phyloP scores from a whole-genome alignment of 2,329 filamentous ascomycete genomes.

The Fusarium humuli region DNA sequence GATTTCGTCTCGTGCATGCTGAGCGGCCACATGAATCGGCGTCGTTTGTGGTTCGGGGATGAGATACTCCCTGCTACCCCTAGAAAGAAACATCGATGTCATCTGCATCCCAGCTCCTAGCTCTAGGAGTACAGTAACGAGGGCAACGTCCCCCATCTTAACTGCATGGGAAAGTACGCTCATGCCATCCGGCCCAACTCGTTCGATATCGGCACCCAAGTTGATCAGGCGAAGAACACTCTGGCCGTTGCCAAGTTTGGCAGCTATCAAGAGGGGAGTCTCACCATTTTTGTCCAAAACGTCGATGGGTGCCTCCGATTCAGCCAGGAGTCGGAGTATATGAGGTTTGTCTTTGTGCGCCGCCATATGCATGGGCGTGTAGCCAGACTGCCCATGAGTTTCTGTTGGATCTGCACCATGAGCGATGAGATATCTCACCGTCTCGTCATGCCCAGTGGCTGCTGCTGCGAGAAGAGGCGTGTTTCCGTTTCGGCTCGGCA shows the following conservation, averaged over 20 bases:
- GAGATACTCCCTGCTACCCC: conserved; percentile 35
- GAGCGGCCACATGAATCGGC: conserved; percentile 44
- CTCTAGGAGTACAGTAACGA: conserved; percentile 42
- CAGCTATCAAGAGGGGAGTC: conserved; percentile 46
- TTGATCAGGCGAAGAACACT: conserved; percentile 42
- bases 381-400: conserved; percentile 41
- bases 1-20: conserved; percentile 46
- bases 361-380: conserved; percentile 47
- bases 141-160: conserved; percentile 39
- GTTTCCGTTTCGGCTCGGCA: conserved; percentile 45
- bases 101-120: conserved; percentile 40
- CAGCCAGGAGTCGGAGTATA: conserved; percentile 40
- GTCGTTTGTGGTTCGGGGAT: conserved; percentile 45
- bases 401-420: conserved; percentile 43
- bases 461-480: conserved; percentile 45
- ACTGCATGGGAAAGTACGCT: conserved; percentile 47
- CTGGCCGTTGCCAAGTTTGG: conserved; percentile 44
- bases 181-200: conserved; percentile 45
- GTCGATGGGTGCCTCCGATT: conserved; percentile 42
- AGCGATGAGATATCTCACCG: conserved; percentile 45
- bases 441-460: conserved; percentile 46
- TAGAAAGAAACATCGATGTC: conserved; percentile 5
- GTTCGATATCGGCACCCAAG: conserved; percentile 44
- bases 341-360: conserved; percentile 45
- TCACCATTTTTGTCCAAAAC: conserved; percentile 41